Percentiles rank a stretch among this genome's conserved stretches.
These are phyloP conservation scores for Acaromyces ingoldii DNA, from an alignment of 1,284 basidiomycete species.

Conservation along the genomic window DNA sequence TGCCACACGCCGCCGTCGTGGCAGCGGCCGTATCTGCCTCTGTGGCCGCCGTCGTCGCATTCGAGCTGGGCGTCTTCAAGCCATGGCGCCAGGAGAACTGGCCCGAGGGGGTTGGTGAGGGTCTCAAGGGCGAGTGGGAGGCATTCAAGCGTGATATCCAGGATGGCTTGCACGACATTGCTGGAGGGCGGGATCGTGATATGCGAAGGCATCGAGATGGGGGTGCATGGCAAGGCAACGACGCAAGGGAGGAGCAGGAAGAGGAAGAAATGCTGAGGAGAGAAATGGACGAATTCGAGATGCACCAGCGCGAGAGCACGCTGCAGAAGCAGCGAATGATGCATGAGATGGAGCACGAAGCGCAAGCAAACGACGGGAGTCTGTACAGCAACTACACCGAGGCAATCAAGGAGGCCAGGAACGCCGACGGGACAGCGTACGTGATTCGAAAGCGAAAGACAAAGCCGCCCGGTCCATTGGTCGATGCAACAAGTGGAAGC, in stretches of 20 bases:
- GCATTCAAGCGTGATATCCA: conserved; percentile 21
- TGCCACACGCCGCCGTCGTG: conserved; percentile 35
- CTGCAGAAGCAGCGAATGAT: background rate
- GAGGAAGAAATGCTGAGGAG: conserved; percentile 20
- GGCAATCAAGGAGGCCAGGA: background rate
- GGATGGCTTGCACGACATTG: conserved; percentile 20
- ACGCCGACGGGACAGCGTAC: background rate
- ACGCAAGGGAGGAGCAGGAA: conserved; percentile 20
- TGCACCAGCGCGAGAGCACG: conserved; percentile 19
- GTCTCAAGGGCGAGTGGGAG: conserved; percentile 20
- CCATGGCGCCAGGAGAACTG: conserved; percentile 38
- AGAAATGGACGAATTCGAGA: conserved; percentile 29
- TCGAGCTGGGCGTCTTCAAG: conserved; percentile 32
- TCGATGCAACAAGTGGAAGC: background rate
- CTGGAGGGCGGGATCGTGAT: conserved; percentile 2
- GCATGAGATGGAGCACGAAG: background rate
- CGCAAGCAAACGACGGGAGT: background rate
- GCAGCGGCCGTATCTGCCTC: conserved; percentile 29
- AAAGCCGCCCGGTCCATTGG: background rate
- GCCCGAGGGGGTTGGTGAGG: conserved; percentile 28
- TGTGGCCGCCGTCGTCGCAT: conserved; percentile 28
- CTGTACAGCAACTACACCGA: background rate
- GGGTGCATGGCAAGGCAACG: conserved; percentile 2
- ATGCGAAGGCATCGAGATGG: conserved; percentile 9
- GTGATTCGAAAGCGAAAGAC: background rate